Conservation (phyloP, 2,329 filamentous ascomycete genomes). For the Aspergillus niger region DNA sequence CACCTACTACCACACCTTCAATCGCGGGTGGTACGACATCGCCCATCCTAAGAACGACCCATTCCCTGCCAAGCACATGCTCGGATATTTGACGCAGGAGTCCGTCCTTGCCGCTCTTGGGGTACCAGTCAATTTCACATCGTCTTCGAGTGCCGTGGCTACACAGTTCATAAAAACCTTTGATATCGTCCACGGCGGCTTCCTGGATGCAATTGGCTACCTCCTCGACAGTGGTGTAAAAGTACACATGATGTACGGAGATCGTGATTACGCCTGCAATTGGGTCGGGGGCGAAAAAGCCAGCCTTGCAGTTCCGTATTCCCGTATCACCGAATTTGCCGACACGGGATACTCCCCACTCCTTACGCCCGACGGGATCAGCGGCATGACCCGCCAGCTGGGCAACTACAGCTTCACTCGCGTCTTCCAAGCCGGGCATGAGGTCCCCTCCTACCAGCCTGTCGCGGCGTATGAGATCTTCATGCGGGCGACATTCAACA, state of each 20-base stretch:
- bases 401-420: constrained; percentile 38
- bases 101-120: constrained; percentile 58
- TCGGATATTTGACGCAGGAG: constrained; percentile 53
- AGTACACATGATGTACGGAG: constrained; percentile 57
- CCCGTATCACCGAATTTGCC: constrained; percentile 26
- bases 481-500: background rate
- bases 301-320: constrained; percentile 50
- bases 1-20: background rate
- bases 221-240: constrained; percentile 57
- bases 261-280: constrained; percentile 56
- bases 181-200: constrained; percentile 30
- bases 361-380: constrained; percentile 26
- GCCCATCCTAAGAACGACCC: constrained; percentile 1
- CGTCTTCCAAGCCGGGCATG: constrained; percentile 52
- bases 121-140: constrained; percentile 58
- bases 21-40: constrained; percentile 5
- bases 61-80: background rate
- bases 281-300: constrained; percentile 56
- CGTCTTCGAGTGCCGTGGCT: constrained; percentile 41
- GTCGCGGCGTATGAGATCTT: constrained; percentile 8
- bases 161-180: constrained; percentile 47
- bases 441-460: constrained; percentile 54
- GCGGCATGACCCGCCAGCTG: constrained; percentile 35
- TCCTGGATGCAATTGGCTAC: constrained; percentile 32
- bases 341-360: constrained; percentile 35